phyloP scores from a whole-genome alignment of 2,329 filamentous ascomycete genomes.

The Fusarium algeriense region DNA sequence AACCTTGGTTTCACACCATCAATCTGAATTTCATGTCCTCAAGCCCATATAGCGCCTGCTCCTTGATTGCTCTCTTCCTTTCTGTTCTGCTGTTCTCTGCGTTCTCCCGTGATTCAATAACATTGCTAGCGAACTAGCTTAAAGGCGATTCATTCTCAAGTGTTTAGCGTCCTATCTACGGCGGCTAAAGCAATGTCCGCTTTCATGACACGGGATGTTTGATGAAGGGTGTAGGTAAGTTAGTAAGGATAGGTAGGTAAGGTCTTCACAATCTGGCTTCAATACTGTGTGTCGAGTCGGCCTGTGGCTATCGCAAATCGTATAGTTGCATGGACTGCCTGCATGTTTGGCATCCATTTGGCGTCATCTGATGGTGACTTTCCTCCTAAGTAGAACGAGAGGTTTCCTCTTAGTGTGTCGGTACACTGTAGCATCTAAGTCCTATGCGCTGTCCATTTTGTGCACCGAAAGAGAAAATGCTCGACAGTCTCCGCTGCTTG shows the following conservation, averaged over 20 bases:
- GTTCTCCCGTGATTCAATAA: too few species aligned
- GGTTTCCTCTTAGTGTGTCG: slow-evolving; percentile 21
- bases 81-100: too few species aligned
- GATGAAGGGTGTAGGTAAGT: too few species aligned
- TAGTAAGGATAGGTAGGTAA: not conserved
- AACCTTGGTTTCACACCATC: fast-evolving
- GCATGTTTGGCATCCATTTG: too few species aligned
- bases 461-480: slow-evolving; percentile 34
- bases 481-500: not conserved
- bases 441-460: not conserved
- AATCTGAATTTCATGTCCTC: fast-evolving
- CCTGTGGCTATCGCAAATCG: not conserved
- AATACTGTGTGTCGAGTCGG: not conserved
- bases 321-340: not conserved
- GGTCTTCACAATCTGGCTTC: not conserved
- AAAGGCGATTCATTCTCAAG: too few species aligned
- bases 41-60: too few species aligned
- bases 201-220: too few species aligned
- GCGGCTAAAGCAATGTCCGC: too few species aligned
- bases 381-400: slow-evolving; percentile 37
- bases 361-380: slow-evolving; percentile 33
- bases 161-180: too few species aligned
- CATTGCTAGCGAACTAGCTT: too few species aligned
- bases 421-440: slow-evolving; percentile 23
- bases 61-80: too few species aligned